phyloP scores from a whole-genome alignment of 1,284 basidiomycete species.

The Austroboletus niveus region DNA sequence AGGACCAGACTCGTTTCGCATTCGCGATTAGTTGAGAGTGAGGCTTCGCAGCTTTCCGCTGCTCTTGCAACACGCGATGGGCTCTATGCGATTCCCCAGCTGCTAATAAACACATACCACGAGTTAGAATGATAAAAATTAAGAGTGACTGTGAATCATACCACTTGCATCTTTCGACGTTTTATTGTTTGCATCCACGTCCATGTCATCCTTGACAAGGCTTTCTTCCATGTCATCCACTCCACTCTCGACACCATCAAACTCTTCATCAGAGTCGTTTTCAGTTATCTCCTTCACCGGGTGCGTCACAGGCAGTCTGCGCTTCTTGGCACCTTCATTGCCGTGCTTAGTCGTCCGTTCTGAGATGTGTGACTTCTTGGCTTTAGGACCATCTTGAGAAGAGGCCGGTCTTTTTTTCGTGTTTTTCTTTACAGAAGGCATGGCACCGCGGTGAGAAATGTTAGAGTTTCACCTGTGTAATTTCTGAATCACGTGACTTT shows the following conservation, averaged over 20 bases:
- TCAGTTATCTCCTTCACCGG: slow-evolving; percentile 32
- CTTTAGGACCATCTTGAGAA: slow-evolving; percentile 45
- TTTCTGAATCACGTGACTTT: slow-evolving; percentile 13
- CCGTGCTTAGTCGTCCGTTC: slow-evolving; percentile 25
- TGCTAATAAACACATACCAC: slow-evolving; percentile 35
- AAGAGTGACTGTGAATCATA: slow-evolving; percentile 28
- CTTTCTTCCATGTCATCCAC: slow-evolving; percentile 18
- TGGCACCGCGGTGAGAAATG: slow-evolving; percentile 5
- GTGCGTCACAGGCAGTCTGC: slow-evolving; percentile 54
- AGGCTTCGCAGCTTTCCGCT: slow-evolving; percentile 73
- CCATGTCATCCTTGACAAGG: slow-evolving; percentile 18
- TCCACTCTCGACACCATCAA: slow-evolving; percentile 29
- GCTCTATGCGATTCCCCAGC: slow-evolving; percentile 64
- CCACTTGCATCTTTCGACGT: slow-evolving; percentile 54
- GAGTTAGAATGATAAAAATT: slow-evolving; percentile 3
- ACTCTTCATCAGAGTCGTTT: slow-evolving; percentile 34
- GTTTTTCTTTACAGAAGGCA: slow-evolving; percentile 32
- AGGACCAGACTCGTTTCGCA: slow-evolving; percentile 82
- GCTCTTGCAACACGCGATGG: slow-evolving; percentile 60
- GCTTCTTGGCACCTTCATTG: slow-evolving; percentile 40
- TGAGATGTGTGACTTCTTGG: slow-evolving; percentile 50
- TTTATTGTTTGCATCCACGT: slow-evolving; percentile 9
- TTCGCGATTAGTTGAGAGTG: slow-evolving; percentile 70
- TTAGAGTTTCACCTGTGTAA: no score
- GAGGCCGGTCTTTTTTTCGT: slow-evolving; percentile 50